Base-by-base conservation (phyloP, 176 grass and related monocot species). In the Ampelocalamus luodianensis region DNA sequence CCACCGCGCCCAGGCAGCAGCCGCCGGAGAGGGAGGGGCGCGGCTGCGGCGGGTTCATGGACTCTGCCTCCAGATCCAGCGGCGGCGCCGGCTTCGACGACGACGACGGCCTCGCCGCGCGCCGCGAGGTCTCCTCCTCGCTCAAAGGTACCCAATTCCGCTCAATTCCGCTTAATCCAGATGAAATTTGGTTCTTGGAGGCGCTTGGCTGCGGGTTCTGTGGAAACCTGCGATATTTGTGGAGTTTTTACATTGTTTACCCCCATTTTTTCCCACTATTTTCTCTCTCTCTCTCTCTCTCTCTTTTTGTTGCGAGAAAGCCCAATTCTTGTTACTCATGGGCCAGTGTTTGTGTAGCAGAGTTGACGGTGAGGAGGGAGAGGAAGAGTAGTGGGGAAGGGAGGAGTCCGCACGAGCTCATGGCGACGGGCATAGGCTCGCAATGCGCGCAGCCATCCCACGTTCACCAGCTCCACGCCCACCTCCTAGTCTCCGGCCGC, bases 101-200 rank as follows among this genome's bases (percentile, higher is more conserved):
- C 56, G 96, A 90, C 24, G 91, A 87, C 48, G 93, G 87, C 50
- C 87, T 98, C 78, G 72, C 82, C 75, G 85, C 83, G 78, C 90
- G 85, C 81, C 87, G 93, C 46, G 93, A 98, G 86, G 96, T 85
- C 73, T 95, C 93, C 75, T 97, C 92, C 23, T 95, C 89, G 67
- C 93, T 91, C 15, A 85, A 93, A 95, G 96, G 96, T 98, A 69
- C 42, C 29, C 69, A 82, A 55, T 90, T 80, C 82, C 36, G 40
- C 24, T 55, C 29, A 68, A 66, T 85, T 86, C 61, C 53, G 40
- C 16, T 75, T 24, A 17, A 22, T 79, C 50, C 4, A 10, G 0
- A 0, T 0, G 0, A 4, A 68, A 68, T 74, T 62, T 79, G 4
- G 9, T 20, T 14, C 18, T 55, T 42, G 16, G 58, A 10, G 2